Base-by-base conservation (phyloP, 441 rosid genomes). In the Erodium texanum region DNA sequence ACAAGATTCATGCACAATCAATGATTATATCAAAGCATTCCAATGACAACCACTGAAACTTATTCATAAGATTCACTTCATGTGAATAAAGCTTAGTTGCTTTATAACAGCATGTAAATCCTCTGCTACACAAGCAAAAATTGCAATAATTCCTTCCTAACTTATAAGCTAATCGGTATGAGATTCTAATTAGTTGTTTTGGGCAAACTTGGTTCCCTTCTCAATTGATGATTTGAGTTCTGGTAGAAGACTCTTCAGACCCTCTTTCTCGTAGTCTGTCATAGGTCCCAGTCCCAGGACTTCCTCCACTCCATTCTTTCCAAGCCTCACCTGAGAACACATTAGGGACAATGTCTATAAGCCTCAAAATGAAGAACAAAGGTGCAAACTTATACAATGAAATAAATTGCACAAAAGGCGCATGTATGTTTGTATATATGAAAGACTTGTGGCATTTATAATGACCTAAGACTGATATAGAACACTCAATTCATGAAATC, bases 171-270 rank as follows among this genome's bases (percentile, higher is more conserved):
- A 6, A 32, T 6, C 10, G 43, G 43, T 36, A 36, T 36, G 43
- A 36, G 43, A 36, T 8, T 4, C 43, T 2, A 27, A 12, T 62
- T 43, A 77, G 63, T 7, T 65, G 34, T 54, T 68, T 54, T 68
- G 67, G 32, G 77, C 80, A 45, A 77, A 77, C 66, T 77, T 65
- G 71, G 74, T 70, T 43, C 80, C 80, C 68, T 77, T 77, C 69
- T 77, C 80, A 11, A 74, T 77, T 1, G 80, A 77, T 8, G 77
- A 2, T 45, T 74, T 77, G 36, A 77, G 77, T 54, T 74, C 80
- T 0, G 80, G 77, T 41, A 74, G 68, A 64, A 77, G 77, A 32
- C 8, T 71, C 68, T 77, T 69, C 8, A 77, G 52, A 12, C 77
- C 71, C 20, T 71, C 66, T 59, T 71, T 74, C 71, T 77, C 80